Conservation (phyloP, 2,329 filamentous ascomycete genomes). For the Tolypocladium nubicola region DNA sequence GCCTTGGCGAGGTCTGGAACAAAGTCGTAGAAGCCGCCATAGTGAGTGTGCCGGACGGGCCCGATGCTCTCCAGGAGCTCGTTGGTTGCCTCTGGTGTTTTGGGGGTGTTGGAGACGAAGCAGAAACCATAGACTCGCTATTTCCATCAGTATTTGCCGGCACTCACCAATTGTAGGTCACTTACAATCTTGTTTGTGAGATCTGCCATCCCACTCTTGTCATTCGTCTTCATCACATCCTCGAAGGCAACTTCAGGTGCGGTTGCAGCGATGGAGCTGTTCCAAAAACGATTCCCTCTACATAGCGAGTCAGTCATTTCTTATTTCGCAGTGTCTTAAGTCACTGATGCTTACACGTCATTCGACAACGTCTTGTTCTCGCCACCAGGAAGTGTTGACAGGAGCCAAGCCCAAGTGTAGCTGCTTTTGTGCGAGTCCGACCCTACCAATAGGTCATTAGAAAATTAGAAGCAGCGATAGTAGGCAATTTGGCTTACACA, state of each 20-base stretch:
- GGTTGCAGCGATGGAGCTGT: slow-evolving; percentile 19
- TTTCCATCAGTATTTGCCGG: slow-evolving; percentile 3
- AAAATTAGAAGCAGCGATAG: too few species aligned
- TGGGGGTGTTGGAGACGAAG: slow-evolving; percentile 62
- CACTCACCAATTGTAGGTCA: not conserved
- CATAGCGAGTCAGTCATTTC: not conserved
- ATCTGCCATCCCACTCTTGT: slow-evolving; percentile 41
- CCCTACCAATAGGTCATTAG: slow-evolving; percentile 36
- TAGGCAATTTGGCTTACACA: slow-evolving; percentile 15
- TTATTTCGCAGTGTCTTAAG: not conserved
- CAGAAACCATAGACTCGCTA: slow-evolving; percentile 64
- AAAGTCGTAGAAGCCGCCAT: slow-evolving; percentile 74
- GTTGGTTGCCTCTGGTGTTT: slow-evolving; percentile 59
- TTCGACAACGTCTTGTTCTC: slow-evolving; percentile 22
- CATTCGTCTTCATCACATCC: slow-evolving; percentile 42
- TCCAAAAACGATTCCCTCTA: slow-evolving; percentile 12
- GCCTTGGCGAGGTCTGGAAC: slow-evolving; percentile 78
- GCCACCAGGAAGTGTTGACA: slow-evolving; percentile 10
- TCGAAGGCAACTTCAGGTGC: slow-evolving; percentile 52
- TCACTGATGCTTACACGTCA: slow-evolving; percentile 2
- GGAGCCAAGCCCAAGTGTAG: slow-evolving; percentile 49
- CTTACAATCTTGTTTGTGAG: slow-evolving; percentile 57
- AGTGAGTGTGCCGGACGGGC: slow-evolving; percentile 84
- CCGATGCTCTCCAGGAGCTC: slow-evolving; percentile 69
- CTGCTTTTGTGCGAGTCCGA: slow-evolving; percentile 57